phyloP scores from a whole-genome alignment of 2,329 filamentous ascomycete species.

The Albophoma yamanashiensis region DNA sequence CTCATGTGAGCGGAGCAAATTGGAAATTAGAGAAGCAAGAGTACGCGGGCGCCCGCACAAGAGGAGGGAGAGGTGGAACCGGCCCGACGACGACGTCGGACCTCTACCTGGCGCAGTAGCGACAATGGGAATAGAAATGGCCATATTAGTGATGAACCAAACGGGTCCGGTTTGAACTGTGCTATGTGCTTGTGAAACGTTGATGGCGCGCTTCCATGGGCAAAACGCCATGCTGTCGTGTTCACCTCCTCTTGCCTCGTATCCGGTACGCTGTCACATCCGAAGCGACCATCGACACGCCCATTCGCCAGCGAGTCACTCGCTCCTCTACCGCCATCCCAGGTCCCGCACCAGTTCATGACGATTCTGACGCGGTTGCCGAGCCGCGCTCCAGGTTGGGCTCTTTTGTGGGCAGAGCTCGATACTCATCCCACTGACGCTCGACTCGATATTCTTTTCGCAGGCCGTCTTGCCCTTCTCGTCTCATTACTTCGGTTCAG shows the following conservation, averaged over 20 bases:
- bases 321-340: too few species aligned
- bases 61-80: not conserved
- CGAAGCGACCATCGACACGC: too few species aligned
- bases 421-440: too few species aligned
- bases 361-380: too few species aligned
- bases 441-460: too few species aligned
- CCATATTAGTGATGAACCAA: not conserved
- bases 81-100: not conserved
- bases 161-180: not conserved
- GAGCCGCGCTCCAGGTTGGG: too few species aligned
- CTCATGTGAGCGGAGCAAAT: constrained; percentile 2
- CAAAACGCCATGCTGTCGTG: not conserved
- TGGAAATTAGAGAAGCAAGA: not conserved
- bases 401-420: too few species aligned
- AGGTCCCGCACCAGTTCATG: too few species aligned
- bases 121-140: not conserved
- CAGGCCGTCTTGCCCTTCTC: too few species aligned
- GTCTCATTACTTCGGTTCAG: too few species aligned
- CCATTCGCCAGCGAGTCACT: too few species aligned
- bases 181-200: not conserved
- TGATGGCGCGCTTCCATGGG: not conserved
- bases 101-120: not conserved
- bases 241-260: not conserved
- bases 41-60: not conserved
- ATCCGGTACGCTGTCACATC: too few species aligned